Conservation (phyloP, 306 rosid genomes). For the Quercus wislizeni region DNA sequence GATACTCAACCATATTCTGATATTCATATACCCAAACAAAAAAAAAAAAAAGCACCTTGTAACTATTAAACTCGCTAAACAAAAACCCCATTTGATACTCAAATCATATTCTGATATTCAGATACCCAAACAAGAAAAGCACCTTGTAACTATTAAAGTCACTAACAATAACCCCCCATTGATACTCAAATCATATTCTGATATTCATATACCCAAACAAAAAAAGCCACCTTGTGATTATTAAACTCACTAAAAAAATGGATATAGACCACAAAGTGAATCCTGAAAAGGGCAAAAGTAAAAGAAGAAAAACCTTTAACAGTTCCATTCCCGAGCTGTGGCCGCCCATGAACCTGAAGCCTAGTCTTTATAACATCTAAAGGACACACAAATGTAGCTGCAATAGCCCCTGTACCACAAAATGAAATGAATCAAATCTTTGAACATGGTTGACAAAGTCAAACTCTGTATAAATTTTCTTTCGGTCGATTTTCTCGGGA, state of each 20-base stretch:
- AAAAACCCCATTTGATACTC: background rate
- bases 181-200: background rate
- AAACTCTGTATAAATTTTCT: background rate
- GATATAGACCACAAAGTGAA: background rate
- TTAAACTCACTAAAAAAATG: background rate
- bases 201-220: background rate
- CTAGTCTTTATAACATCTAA: slow-evolving; percentile 88
- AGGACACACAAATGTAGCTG: slow-evolving; percentile 87
- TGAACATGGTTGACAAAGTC: background rate
- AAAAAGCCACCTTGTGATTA: background rate
- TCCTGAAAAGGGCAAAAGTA: background rate
- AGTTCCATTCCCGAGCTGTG: slow-evolving; percentile 38
- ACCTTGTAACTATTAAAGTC: too few relatives aligned
- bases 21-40: too few relatives aligned
- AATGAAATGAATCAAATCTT: background rate
- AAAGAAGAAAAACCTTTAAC: slow-evolving; percentile 40
- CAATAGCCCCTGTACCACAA: slow-evolving; percentile 53
- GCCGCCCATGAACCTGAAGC: slow-evolving; percentile 78
- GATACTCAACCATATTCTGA: background rate
- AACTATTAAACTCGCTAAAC: too few relatives aligned
- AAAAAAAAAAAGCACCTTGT: too few relatives aligned
- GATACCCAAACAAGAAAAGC: too few relatives aligned
- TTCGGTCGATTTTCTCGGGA: background rate
- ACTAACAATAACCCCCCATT: background rate
- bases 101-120: too few relatives aligned